These are phyloP conservation scores for Auxenochlorella protothecoides DNA, from an alignment of 139 green algal genomes.

Conservation along the genomic window DNA sequence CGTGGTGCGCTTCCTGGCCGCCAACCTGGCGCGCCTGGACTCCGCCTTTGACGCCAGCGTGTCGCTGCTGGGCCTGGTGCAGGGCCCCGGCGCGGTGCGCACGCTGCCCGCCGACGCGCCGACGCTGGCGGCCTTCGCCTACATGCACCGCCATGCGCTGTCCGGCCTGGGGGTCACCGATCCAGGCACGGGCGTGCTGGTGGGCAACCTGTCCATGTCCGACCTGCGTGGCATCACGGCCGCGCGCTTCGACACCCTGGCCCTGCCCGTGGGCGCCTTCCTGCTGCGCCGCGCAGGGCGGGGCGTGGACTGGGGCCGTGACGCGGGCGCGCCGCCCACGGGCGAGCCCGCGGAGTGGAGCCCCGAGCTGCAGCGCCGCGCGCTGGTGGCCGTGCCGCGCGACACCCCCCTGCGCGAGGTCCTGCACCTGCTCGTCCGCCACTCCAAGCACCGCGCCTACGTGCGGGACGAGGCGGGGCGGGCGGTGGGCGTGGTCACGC, in stretches of 20 bases:
- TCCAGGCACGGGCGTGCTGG: constrained; percentile 1
- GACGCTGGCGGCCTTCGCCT: constrained; percentile 11
- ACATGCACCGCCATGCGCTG: constrained; percentile 14
- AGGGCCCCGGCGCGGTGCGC: neutral
- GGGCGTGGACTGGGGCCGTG: neutral
- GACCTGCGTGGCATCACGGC: constrained; percentile 21
- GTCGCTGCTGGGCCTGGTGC: constrained; percentile 13
- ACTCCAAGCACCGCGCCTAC: constrained; percentile 21
- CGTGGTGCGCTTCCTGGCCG: constrained; percentile 18
- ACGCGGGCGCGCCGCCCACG: too few species aligned
- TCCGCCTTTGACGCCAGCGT: constrained; percentile 2
- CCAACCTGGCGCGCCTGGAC: constrained; percentile 17
- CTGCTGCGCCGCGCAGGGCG: constrained; percentile 7
- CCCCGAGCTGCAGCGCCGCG: too few species aligned
- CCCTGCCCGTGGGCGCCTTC: constrained; percentile 20
- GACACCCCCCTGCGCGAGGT: neutral
- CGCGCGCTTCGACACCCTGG: constrained; percentile 24
- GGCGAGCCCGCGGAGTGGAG: too few species aligned
- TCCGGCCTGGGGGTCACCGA: constrained; percentile 11
- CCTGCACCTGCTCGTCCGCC: constrained; percentile 3
- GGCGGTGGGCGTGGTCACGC: constrained; percentile 15
- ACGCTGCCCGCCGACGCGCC: constrained; percentile 11
- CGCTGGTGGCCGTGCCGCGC: too few species aligned
- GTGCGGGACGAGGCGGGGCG: constrained; percentile 5
- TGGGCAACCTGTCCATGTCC: constrained; percentile 13